Conservation (phyloP, 768 basidiomycete genomes). For the Megacollybia marginata region DNA sequence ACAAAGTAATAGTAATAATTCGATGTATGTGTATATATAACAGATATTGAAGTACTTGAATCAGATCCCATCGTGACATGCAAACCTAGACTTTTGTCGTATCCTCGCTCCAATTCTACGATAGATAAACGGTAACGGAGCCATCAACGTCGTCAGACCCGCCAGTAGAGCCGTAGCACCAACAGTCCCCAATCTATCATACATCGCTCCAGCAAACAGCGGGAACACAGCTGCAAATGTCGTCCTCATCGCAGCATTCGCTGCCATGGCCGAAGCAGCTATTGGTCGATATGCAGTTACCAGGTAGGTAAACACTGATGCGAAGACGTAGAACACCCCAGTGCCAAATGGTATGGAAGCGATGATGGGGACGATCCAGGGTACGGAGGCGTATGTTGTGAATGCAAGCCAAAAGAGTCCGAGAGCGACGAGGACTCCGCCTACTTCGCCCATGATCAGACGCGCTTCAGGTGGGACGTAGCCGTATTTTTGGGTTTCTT, state of each 20-base stretch:
- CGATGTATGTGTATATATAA: too few relatives aligned
- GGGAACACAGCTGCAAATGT: slow-evolving; percentile 59
- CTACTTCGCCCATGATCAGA: slow-evolving; percentile 59
- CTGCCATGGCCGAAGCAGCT: slow-evolving; percentile 65
- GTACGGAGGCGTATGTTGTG: slow-evolving; percentile 38
- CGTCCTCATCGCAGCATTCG: slow-evolving; percentile 57
- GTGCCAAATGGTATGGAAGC: slow-evolving; percentile 59
- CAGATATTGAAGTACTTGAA: too few relatives aligned
- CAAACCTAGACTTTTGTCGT: too few relatives aligned
- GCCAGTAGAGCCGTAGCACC: slow-evolving; percentile 48
- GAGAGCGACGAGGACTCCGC: slow-evolving; percentile 49
- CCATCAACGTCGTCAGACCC: background rate
- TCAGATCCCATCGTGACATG: too few relatives aligned
- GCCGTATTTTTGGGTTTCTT: slow-evolving; percentile 28
- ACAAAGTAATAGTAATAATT: too few relatives aligned
- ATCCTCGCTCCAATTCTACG: too few relatives aligned
- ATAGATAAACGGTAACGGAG: background rate
- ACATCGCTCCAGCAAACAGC: slow-evolving; percentile 45
- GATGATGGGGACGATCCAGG: slow-evolving; percentile 62
- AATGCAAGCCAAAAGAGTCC: slow-evolving; percentile 62
- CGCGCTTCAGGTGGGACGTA: slow-evolving; percentile 61
- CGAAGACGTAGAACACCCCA: slow-evolving; percentile 62
- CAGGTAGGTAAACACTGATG: slow-evolving; percentile 63
- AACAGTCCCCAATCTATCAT: slow-evolving; percentile 49
- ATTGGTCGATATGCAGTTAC: slow-evolving; percentile 64